These are phyloP conservation scores for Metschnikowia reukaufii DNA, from an alignment of 805 yeast species.

Conservation along the genomic window DNA sequence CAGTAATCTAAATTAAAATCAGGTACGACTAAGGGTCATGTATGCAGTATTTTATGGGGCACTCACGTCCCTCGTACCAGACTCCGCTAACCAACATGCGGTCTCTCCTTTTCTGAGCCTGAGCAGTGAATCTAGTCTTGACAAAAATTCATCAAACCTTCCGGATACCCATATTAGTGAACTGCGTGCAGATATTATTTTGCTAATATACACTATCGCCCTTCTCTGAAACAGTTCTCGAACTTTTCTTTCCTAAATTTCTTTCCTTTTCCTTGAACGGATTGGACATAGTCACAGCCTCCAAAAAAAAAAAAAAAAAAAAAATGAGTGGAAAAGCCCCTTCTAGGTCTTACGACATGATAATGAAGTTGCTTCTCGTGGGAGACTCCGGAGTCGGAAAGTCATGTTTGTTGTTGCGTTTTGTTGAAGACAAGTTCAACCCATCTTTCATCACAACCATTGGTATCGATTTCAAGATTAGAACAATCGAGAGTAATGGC, in stretches of 20 bases:
- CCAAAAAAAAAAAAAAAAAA: background rate
- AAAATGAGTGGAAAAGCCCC: slow-evolving; percentile 60
- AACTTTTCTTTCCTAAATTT: background rate
- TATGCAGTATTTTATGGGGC: slow-evolving; percentile 14
- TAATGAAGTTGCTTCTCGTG: slow-evolving; percentile 87
- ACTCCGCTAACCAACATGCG: slow-evolving; percentile 4
- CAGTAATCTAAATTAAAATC: background rate
- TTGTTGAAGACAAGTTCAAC: slow-evolving; percentile 94
- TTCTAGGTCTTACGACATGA: slow-evolving; percentile 79
- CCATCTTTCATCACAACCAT: slow-evolving; percentile 96
- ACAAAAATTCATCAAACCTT: background rate
- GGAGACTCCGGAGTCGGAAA: slow-evolving; percentile 92
- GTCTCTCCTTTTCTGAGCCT: slow-evolving; percentile 5
- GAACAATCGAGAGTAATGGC: slow-evolving; percentile 92
- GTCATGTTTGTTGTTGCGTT: slow-evolving; percentile 86
- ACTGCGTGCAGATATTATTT: background rate
- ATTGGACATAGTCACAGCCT: slow-evolving; percentile 3
- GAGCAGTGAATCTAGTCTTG: background rate
- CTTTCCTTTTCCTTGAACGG: background rate
- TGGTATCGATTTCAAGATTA: slow-evolving; percentile 96
- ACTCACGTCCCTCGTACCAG: slow-evolving; percentile 16
- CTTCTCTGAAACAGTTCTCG: background rate
- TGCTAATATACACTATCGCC: background rate
- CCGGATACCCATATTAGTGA: background rate
- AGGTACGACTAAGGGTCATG: slow-evolving; percentile 1